Conservation (phyloP, 176 grass and related monocot species). For the Aegilops speltoides region DNA sequence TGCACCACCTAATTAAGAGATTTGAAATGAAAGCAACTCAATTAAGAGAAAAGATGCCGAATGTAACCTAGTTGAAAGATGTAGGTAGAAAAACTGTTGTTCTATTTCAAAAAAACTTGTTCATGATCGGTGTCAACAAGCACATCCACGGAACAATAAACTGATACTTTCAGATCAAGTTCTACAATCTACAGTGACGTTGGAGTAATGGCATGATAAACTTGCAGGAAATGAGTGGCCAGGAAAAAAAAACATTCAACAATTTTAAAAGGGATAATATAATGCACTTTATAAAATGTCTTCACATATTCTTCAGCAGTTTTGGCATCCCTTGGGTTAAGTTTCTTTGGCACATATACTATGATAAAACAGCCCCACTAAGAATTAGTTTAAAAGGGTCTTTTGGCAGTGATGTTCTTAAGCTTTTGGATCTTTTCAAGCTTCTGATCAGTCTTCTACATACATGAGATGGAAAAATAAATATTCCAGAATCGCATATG, state of each 20-base stretch:
- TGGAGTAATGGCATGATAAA: slow-evolving; percentile 8
- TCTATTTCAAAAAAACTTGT: not conserved
- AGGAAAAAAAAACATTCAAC: not conserved
- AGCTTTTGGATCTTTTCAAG: not conserved
- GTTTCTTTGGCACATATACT: not conserved
- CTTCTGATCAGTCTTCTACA: not conserved
- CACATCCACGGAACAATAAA: not conserved
- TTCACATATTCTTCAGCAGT: not conserved
- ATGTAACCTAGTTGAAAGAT: not conserved
- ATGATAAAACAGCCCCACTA: not conserved
- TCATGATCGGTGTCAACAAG: slow-evolving; percentile 5
- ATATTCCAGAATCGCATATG: not conserved
- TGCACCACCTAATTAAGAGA: slow-evolving; percentile 59
- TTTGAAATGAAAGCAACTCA: not conserved
- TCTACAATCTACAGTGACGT: not conserved
- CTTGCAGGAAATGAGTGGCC: not conserved
- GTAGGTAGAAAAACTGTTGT: not conserved
- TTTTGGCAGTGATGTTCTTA: not conserved
- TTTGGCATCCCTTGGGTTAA: not conserved
- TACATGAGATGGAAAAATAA: not conserved
- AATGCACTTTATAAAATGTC: not conserved
- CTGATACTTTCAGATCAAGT: not conserved
- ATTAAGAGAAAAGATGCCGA: not conserved
- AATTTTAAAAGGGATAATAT: not conserved
- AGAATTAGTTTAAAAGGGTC: not conserved